phyloP scores from a whole-genome alignment of 495 filamentous ascomycete genomes.

The Penicillium tannophilum region DNA sequence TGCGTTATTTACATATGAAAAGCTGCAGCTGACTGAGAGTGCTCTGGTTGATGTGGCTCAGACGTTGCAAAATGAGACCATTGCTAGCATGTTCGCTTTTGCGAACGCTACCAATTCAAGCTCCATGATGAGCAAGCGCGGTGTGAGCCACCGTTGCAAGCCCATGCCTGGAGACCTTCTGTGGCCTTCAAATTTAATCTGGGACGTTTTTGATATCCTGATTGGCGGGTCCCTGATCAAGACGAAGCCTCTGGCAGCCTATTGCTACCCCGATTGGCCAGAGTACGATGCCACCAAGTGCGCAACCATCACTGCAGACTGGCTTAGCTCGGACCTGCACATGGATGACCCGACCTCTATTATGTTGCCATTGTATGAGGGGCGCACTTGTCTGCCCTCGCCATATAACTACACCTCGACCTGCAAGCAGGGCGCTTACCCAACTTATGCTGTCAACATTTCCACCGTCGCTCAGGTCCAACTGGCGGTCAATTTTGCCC shows the following conservation, averaged over 20 bases:
- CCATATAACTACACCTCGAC: constrained; percentile 27
- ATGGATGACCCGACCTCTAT: constrained; percentile 30
- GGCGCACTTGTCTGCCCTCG: constrained; percentile 28
- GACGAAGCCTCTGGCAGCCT: constrained; percentile 49
- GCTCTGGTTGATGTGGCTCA: constrained; percentile 27
- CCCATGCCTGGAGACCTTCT: constrained; percentile 40
- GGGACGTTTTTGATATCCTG: constrained; percentile 43
- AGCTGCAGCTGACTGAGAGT: background rate
- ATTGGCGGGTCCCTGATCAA: constrained; percentile 48
- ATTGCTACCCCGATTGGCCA: constrained; percentile 45
- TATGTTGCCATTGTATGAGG: constrained; percentile 34
- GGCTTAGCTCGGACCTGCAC: constrained; percentile 12
- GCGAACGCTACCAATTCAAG: constrained; percentile 7
- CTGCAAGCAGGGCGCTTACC: constrained; percentile 56
- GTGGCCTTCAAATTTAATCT: constrained; percentile 41
- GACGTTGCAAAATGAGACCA: constrained; percentile 14
- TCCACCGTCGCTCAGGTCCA: constrained; percentile 36
- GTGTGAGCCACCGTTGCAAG: constrained; percentile 34
- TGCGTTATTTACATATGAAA: background rate
- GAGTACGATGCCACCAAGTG: constrained; percentile 45
- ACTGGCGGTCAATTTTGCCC: constrained; percentile 55
- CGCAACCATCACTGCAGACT: constrained; percentile 11
- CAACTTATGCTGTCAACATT: constrained; percentile 17
- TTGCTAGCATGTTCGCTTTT: constrained; percentile 22
- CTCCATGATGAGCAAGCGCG: constrained; percentile 6